phyloP scores from a whole-genome alignment of 164 flowering plant species.

The Magnolia kwangsiensis region DNA sequence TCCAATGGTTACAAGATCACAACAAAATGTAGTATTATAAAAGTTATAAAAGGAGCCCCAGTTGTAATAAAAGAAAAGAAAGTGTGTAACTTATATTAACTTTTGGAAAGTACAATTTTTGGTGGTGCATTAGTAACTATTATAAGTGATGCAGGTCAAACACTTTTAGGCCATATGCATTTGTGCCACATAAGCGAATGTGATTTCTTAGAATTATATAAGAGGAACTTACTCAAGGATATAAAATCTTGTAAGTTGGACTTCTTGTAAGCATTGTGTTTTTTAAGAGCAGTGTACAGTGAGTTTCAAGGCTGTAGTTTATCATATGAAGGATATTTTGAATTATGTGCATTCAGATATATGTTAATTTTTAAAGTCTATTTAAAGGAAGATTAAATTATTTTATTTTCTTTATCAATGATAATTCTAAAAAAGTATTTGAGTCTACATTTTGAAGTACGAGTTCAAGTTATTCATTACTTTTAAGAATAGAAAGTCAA shows the following conservation, averaged over 20 bases:
- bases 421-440: background rate
- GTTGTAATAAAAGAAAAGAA: too few relatives aligned
- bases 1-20: too few relatives aligned
- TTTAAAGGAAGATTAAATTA: background rate
- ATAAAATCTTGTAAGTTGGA: background rate
- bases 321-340: slow-evolving; percentile 4
- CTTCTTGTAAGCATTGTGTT: background rate
- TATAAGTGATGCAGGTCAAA: too few relatives aligned
- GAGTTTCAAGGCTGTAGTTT: background rate
- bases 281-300: background rate
- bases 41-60: too few relatives aligned
- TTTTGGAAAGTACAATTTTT: background rate
- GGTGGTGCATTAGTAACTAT: too few relatives aligned
- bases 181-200: background rate
- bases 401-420: background rate
- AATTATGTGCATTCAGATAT: slow-evolving; percentile 8
- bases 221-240: background rate
- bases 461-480: too few relatives aligned
- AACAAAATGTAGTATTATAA: too few relatives aligned
- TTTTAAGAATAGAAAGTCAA: background rate
- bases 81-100: background rate
- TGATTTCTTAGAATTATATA: background rate
- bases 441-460: too few relatives aligned
- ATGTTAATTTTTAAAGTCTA: background rate
- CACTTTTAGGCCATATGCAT: too few relatives aligned